Evolutionary conservation across 2,329 filamentous ascomycete species (phyloP), one percentile per base, ranked within the genome.

Genomic region (Fusarium odoratissimum): DNA sequence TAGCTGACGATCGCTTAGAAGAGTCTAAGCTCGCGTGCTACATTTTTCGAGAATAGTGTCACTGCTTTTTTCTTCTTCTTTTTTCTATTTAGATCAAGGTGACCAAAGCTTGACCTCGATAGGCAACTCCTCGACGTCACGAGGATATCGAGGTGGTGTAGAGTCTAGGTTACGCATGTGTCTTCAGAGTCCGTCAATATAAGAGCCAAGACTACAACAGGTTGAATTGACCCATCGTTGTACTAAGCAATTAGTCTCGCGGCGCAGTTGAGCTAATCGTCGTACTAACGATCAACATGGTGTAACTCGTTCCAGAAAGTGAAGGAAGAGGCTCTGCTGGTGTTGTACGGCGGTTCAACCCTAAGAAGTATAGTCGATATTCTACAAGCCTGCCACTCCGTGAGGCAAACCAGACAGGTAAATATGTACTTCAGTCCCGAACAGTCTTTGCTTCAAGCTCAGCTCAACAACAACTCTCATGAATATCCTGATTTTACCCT

Each of bases 91-190:
- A 37, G 33, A 25, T 31, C 25, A 38, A 37, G 42, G 33, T 21
- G 23, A 38, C 28, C 28, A 42, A 58, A 54, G 41, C n/a, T 30
- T 41, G 35, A 38, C 21, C n/a, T 54, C 21, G 16, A 40, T 52
- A 31, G 33, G 55, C 63, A 67, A 25, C 12, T 41, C 51, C 21
- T 61, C 37, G 8, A 28, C n/a, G 35, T 61, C 55, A 67, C 58
- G 63, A 61, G 46, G 16, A 28, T 28, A 35, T n/a, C 25, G 63
- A 52, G 55, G 37, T 54, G 63, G 63, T 67, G 63, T 60, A 60
- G 23, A 49, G 19, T 28, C 21, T 6, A 17, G 51, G 60, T 58
- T 65, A 51, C 38, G 33, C 42, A 66, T 33, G 42, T 40, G 55
- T 23, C 33, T 37, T 19, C 14, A 37, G 48, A 30, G 41, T 14